phyloP scores from a whole-genome alignment of 129 eudicot genomes.

The Kitagawia praeruptora region DNA sequence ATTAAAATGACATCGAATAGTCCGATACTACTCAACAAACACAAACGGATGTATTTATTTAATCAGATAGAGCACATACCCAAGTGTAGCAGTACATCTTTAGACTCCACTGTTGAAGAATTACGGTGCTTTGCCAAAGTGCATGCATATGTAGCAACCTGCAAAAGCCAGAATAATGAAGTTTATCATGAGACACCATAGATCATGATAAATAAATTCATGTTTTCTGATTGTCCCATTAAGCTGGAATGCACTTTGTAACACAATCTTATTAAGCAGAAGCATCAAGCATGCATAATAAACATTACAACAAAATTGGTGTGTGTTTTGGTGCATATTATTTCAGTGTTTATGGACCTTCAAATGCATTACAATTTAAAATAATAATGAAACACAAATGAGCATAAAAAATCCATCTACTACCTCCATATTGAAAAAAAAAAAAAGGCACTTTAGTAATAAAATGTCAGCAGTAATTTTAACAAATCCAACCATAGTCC shows the following conservation, averaged over 20 bases:
- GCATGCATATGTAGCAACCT: conserved; percentile 87
- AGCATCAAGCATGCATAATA: not conserved
- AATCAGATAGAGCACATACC: conserved; percentile 33
- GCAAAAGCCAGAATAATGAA: conserved; percentile 7
- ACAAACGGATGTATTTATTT: not conserved
- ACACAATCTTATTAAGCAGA: not conserved
- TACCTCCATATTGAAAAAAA: not conserved
- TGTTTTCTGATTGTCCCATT: not conserved
- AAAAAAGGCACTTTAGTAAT: not conserved
- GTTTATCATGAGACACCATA: not conserved
- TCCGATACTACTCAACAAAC: not conserved
- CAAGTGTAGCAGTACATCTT: conserved; percentile 83
- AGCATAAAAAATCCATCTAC: not conserved
- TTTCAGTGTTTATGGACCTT: not conserved
- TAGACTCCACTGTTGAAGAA: conserved; percentile 79
- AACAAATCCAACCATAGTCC: not conserved
- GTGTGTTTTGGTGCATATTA: not conserved
- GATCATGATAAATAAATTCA: not conserved
- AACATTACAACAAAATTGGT: not conserved
- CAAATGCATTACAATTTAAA: not conserved
- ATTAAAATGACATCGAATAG: not conserved
- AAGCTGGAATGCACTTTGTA: not conserved
- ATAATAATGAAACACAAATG: not conserved
- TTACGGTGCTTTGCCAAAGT: conserved; percentile 85
- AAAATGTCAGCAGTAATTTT: not conserved